Percentiles rank a stretch among this genome's conserved stretches.
phyloP scores from a whole-genome alignment of 371 early-diverging fungal genomes.

The Entomophthora muscae region DNA sequence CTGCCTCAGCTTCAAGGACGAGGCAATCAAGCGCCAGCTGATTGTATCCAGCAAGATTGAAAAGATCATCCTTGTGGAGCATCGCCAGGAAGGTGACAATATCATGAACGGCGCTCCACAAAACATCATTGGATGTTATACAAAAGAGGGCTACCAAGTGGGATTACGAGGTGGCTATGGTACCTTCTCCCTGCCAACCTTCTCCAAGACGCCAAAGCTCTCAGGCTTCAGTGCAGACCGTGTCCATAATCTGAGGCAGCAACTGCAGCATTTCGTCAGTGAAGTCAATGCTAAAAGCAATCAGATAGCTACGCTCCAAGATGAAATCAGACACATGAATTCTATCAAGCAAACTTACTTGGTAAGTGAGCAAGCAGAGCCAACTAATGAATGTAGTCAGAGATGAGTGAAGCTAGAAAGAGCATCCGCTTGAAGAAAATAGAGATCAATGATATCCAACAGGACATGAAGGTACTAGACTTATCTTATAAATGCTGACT shows the following conservation, averaged over 20 bases:
- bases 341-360: background rate
- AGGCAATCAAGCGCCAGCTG: conserved; percentile 56
- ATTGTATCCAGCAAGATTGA: conserved; percentile 60
- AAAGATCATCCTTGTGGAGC: conserved; percentile 47
- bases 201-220: conserved; percentile 28
- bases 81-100: conserved; percentile 49
- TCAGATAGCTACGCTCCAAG: background rate
- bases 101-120: conserved; percentile 48
- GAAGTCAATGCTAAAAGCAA: background rate
- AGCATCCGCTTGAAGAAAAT: background rate
- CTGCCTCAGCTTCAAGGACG: conserved; percentile 40
- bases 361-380: background rate
- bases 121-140: conserved; percentile 52
- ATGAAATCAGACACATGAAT: background rate
- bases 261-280: background rate
- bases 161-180: conserved; percentile 33
- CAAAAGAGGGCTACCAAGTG: conserved; percentile 38
- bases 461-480: background rate
- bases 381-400: background rate
- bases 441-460: background rate
- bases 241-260: background rate
- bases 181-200: conserved; percentile 21
- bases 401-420: background rate
- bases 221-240: background rate
- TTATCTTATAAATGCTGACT: conserved; percentile 1